These are phyloP conservation scores for Sutorius australiensis DNA, from an alignment of 768 basidiomycete genomes.

Conservation along the genomic window DNA sequence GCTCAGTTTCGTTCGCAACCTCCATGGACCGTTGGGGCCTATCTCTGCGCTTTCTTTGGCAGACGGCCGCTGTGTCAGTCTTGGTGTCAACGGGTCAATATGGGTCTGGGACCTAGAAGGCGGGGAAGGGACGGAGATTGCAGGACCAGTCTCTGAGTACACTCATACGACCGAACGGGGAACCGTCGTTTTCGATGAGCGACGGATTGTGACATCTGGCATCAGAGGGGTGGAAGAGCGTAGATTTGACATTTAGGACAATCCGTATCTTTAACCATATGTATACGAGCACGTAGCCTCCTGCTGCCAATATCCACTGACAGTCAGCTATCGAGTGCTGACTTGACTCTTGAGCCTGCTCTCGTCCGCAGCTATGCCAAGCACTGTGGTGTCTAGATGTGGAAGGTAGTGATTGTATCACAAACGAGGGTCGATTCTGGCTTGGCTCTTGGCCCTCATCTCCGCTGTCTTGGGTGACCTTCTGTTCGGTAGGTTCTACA, in stretches of 20 bases:
- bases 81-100: conserved; percentile 66
- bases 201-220: conserved; percentile 56
- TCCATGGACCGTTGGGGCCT: conserved; percentile 67
- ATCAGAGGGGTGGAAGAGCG: conserved; percentile 32
- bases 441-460: conserved; percentile 17
- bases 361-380: not conserved
- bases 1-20: conserved; percentile 65
- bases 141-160: conserved; percentile 34
- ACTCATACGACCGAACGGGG: conserved; percentile 29
- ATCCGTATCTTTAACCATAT: not conserved
- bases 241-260: conserved; percentile 32
- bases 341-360: too few species aligned
- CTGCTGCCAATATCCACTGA: not conserved
- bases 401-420: conserved; percentile 13
- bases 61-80: conserved; percentile 78
- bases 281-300: not conserved
- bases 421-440: not conserved
- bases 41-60: conserved; percentile 67
- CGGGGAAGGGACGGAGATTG: conserved; percentile 37
- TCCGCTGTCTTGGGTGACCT: not conserved
- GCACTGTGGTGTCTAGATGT: conserved; percentile 1
- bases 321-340: too few species aligned
- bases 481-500: not conserved
- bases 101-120: conserved; percentile 88
- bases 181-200: conserved; percentile 68